Evolutionary conservation across 2,329 filamentous ascomycete species (phyloP), one percentile per base, ranked within the genome.

Genomic region (Fusarium subglutinans): DNA sequence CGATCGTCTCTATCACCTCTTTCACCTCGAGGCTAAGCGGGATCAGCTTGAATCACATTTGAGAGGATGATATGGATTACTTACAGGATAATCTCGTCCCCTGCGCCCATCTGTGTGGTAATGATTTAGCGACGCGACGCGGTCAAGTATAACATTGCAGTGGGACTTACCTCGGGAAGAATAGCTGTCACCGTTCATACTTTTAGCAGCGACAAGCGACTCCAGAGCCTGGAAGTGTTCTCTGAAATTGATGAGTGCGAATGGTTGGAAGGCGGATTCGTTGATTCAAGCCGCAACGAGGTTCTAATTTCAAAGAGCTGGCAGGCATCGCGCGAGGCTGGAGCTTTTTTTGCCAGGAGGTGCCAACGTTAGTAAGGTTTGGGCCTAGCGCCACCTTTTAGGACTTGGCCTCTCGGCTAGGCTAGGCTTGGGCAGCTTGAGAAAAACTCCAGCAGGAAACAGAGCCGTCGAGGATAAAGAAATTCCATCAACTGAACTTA

Each of bases 141-240:
- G 73, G 78, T 63, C 65, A 61, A 72, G 40, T 67, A 64, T 54
- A 26, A 26, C 48, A 24, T 41, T n/a, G 37, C 20, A 41, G 33
- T 18, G 35, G 35, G 76, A 80, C 86, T 82, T 86, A 94, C 93
- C 93, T 90, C 93, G 90, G 78, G 92, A 91, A 80, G 91, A 90
- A 84, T 95, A 96, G 82, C 87, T 92, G 83, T 96, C 93, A 81
- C 93, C 93, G 92, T 96, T 96, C 94, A 96, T 96, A 69, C 70
- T 90, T 63, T 53, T 54, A 71, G 72, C 71, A 69, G 62, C 72
- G 60, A 70, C 44, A 70, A 70, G 62, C 69, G 70, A 70, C 66
- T 70, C 57, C 58, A 66, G 66, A 69, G 66, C 64, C 55, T 33
- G 41, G 40, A 33, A 37, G 40, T 30, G 43, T 47, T 69, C 69